Conservation (phyloP, 768 basidiomycete species). For the Phylloporus sp. region DNA sequence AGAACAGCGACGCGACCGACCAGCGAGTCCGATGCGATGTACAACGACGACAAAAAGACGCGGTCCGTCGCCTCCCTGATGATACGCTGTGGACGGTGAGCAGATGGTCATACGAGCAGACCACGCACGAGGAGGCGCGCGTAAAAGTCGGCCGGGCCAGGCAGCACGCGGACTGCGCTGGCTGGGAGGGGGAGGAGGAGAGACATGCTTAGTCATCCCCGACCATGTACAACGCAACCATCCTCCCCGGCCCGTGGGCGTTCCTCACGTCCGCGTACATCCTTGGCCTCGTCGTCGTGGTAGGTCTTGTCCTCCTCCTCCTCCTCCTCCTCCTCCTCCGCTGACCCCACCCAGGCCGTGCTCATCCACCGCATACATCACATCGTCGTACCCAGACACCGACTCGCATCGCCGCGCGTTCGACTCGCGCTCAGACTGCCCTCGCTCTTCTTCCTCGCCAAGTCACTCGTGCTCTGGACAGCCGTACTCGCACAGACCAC, state of each 20-base stretch:
- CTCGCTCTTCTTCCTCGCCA: conserved; percentile 57
- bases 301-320: conserved; percentile 25
- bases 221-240: conserved; percentile 1
- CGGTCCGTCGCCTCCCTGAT: conserved; percentile 72
- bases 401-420: conserved; percentile 51
- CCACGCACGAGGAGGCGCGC: conserved; percentile 46
- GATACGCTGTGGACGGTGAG: conserved; percentile 52
- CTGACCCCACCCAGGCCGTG: conserved; percentile 45
- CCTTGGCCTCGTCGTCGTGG: conserved; percentile 62
- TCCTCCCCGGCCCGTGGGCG: conserved; percentile 58
- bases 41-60: conserved; percentile 87
- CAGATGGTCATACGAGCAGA: neutral
- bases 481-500: conserved; percentile 58
- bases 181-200: conserved; percentile 25
- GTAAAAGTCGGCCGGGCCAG: conserved; percentile 59
- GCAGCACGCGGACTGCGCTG: conserved; percentile 49
- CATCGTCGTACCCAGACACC: conserved; percentile 54
- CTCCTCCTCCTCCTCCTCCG: neutral
- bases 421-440: conserved; percentile 60
- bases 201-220: conserved; percentile 10
- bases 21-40: conserved; percentile 46
- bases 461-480: conserved; percentile 54
- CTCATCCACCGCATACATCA: conserved; percentile 75
- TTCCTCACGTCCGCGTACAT: conserved; percentile 76
- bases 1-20: neutral